A percentile compares a stretch with the other conserved stretches of the same genome.
These are phyloP conservation scores for Lentinula novae-zelandiae DNA, from an alignment of 1,284 basidiomycete species.

Conservation along the genomic window DNA sequence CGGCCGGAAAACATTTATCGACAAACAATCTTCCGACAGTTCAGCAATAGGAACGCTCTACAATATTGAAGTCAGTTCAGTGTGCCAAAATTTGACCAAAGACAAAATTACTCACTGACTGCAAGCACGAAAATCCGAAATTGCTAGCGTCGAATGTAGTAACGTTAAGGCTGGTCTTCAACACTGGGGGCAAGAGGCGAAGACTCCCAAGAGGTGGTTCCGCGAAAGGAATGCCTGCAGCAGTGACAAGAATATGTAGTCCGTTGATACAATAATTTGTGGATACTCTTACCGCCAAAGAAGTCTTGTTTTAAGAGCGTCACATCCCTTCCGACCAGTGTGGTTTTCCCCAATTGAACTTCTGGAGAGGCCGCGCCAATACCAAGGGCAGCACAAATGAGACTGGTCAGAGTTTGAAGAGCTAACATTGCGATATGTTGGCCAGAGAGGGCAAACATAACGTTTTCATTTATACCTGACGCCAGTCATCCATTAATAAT, in stretches of 20 bases:
- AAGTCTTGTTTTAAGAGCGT: slow-evolving; percentile 29
- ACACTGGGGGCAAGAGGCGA: slow-evolving; percentile 30
- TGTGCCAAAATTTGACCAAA: background rate
- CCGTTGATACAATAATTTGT: background rate
- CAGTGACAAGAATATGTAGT: background rate
- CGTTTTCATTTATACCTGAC: no score
- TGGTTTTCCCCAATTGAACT: slow-evolving; percentile 29
- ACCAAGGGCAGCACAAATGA: background rate
- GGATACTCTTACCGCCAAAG: slow-evolving; percentile 30
- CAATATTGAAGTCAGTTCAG: no score
- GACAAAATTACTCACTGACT: slow-evolving; percentile 14
- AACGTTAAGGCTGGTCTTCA: slow-evolving; percentile 25
- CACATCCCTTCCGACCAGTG: slow-evolving; percentile 27
- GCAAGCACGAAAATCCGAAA: slow-evolving; percentile 36
- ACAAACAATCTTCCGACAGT: slow-evolving; percentile 45
- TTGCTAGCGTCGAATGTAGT: slow-evolving; percentile 32
- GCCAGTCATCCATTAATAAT: no score
- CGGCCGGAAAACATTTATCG: slow-evolving; percentile 43
- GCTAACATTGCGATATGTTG: background rate
- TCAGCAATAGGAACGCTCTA: slow-evolving; percentile 12
- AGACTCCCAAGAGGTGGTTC: slow-evolving; percentile 33
- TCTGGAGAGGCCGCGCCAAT: slow-evolving; percentile 19
- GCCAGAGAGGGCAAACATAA: no score
- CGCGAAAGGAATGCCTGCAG: slow-evolving; percentile 33
- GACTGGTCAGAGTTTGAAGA: background rate